Evolutionary conservation across 257 asterid species (phyloP).

Genomic region (Gentiana straminea): DNA sequence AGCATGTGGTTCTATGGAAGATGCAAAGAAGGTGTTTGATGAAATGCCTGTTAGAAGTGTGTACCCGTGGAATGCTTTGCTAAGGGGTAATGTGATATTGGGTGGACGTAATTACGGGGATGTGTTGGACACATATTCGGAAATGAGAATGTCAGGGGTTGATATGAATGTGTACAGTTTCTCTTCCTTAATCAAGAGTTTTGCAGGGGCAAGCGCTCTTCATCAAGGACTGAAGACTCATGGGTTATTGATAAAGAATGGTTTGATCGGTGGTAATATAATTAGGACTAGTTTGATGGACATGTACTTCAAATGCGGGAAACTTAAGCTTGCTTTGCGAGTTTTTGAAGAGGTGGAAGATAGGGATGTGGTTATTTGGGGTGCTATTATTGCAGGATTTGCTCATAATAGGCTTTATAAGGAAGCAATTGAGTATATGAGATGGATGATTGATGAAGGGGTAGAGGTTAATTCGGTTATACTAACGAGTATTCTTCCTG

Average conservation of each 20-base stretch:
- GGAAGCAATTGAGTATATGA: constrained; percentile 64
- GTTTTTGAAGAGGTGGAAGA: constrained; percentile 59
- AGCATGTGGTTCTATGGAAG: constrained; percentile 59
- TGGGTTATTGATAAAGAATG: constrained; percentile 71
- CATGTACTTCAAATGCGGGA: constrained; percentile 91
- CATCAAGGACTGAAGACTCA: constrained; percentile 71
- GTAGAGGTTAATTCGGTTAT: constrained; percentile 59
- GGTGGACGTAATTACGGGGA: constrained; percentile 50
- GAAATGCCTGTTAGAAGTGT: constrained; percentile 50
- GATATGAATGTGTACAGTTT: constrained; percentile 72
- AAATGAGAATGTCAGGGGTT: constrained; percentile 69
- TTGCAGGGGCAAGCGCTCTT: constrained; percentile 61
- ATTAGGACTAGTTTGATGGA: constrained; percentile 75
- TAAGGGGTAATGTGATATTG: constrained; percentile 70
- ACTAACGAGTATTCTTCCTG: constrained; percentile 58
- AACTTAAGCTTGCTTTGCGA: constrained; percentile 47
- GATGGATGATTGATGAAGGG: constrained; percentile 58
- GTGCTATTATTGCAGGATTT: constrained; percentile 82
- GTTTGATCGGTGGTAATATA: constrained; percentile 39
- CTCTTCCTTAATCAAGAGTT: constrained; percentile 85
- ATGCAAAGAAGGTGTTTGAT: constrained; percentile 62
- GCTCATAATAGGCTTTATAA: constrained; percentile 66
- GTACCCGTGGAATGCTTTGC: constrained; percentile 90
- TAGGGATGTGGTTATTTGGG: constrained; percentile 85
- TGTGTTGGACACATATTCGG: constrained; percentile 39